Percentiles rank a stretch among this genome's conserved stretches.
These are phyloP conservation scores for Hymenotorrendiella dingleyae DNA, from an alignment of 2,329 filamentous ascomycete genomes.

Conservation along the genomic window DNA sequence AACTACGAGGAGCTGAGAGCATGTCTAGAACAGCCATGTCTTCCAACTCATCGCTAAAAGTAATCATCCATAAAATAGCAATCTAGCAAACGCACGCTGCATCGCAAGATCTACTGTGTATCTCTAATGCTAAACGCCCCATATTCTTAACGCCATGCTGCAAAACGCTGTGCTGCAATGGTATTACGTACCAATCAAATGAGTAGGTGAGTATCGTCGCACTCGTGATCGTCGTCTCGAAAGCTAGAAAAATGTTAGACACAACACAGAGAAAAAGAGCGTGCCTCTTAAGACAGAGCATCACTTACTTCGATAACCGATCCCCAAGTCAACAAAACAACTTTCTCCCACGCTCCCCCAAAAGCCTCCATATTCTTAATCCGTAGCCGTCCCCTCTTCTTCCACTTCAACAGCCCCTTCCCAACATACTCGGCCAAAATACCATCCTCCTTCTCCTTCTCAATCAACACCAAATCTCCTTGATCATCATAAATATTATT, in stretches of 20 bases:
- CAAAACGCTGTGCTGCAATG: too few relatives aligned
- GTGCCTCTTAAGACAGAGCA: slow-evolving; percentile 1
- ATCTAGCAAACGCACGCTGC: too few relatives aligned
- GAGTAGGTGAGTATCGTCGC: slow-evolving; percentile 20
- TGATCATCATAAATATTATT: slow-evolving; percentile 24
- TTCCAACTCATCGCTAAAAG: too few relatives aligned
- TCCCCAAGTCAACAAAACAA: slow-evolving; percentile 22
- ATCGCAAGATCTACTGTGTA: too few relatives aligned
- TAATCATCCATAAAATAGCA: too few relatives aligned
- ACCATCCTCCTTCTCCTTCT: slow-evolving; percentile 17
- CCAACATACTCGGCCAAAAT: slow-evolving; percentile 21
- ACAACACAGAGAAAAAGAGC: neutral
- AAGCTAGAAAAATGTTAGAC: slow-evolving; percentile 11
- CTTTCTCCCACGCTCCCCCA: slow-evolving; percentile 17
- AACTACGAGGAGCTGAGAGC: too few relatives aligned
- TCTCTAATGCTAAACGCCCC: too few relatives aligned
- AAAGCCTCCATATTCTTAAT: slow-evolving; percentile 12
- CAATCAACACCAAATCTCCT: slow-evolving; percentile 21
- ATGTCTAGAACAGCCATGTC: too few relatives aligned
- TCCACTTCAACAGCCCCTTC: slow-evolving; percentile 23
- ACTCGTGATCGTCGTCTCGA: slow-evolving; percentile 18
- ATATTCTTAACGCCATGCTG: too few relatives aligned
- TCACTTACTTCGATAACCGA: slow-evolving; percentile 21
- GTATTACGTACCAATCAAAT: too few relatives aligned
- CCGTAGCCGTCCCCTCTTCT: slow-evolving; percentile 20